Conservation (phyloP, 768 basidiomycete species). For the Pleurotus giganteus region DNA sequence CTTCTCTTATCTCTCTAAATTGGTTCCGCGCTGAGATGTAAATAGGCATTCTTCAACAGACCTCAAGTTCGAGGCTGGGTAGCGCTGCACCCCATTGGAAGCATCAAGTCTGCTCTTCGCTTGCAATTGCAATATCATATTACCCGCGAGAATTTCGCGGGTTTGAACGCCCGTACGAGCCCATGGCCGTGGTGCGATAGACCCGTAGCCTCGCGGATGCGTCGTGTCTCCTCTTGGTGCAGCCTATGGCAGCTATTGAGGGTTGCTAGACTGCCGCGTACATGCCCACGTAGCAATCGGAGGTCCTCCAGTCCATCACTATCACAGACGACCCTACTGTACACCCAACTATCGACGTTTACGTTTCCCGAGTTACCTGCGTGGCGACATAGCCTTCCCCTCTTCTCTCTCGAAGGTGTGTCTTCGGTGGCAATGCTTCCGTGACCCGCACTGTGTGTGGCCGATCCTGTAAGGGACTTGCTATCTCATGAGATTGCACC, state of each 20-base stretch:
- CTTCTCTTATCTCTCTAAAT: not conserved
- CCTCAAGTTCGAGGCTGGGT: not conserved
- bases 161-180: not conserved
- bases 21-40: not conserved
- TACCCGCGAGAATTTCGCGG: too few species aligned
- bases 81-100: constrained; percentile 2
- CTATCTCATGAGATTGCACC: constrained; percentile 8
- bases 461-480: not conserved
- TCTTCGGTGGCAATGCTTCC: not conserved
- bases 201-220: constrained; percentile 3
- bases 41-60: not conserved
- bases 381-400: not conserved
- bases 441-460: not conserved
- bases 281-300: not conserved
- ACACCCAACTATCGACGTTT: not conserved
- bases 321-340: not conserved
- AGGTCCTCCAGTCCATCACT: constrained; percentile 7
- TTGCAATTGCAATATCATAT: not conserved
- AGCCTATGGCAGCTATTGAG: not conserved
- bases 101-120: not conserved
- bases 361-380: not conserved
- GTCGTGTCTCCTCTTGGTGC: not conserved
- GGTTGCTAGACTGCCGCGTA: not conserved
- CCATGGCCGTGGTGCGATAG: constrained; percentile 7
- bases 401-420: not conserved